These are phyloP conservation scores for Epithele typhae DNA, from an alignment of 768 basidiomycete species.

Conservation along the genomic window DNA sequence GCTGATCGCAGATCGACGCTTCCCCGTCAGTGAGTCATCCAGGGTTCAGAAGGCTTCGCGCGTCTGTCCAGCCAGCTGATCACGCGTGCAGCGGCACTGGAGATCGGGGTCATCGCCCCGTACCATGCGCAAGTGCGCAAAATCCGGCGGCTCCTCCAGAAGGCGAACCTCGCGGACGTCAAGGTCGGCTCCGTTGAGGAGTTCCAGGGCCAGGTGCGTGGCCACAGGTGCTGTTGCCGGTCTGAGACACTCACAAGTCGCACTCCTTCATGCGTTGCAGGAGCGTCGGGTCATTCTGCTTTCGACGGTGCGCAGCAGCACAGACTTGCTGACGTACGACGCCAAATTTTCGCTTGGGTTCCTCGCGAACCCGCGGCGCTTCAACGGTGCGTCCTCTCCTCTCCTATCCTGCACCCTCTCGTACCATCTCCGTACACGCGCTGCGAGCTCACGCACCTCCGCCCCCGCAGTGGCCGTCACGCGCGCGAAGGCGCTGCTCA, in stretches of 20 bases:
- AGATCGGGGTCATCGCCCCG: slow-evolving; percentile 37
- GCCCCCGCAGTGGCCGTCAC: slow-evolving; percentile 55
- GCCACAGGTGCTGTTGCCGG: too few species aligned
- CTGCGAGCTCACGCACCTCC: too few species aligned
- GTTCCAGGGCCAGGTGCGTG: slow-evolving; percentile 38
- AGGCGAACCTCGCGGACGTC: slow-evolving; percentile 14
- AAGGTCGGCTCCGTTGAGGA: slow-evolving; percentile 37
- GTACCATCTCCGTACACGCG: too few species aligned
- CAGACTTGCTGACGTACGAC: slow-evolving; percentile 21
- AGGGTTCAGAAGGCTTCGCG: too few species aligned
- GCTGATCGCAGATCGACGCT: too few species aligned
- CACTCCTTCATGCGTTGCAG: neutral
- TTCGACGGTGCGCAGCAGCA: slow-evolving; percentile 25
- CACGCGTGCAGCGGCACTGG: slow-evolving; percentile 17
- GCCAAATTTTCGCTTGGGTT: slow-evolving; percentile 28
- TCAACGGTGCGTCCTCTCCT: slow-evolving; percentile 22
- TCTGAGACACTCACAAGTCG: too few species aligned
- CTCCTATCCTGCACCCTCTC: too few species aligned
- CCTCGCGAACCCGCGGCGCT: slow-evolving; percentile 24
- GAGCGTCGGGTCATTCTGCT: neutral
- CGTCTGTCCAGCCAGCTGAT: fast-evolving
- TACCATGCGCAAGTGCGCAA: slow-evolving; percentile 34
- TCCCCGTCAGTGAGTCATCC: too few species aligned
- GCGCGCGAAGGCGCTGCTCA: slow-evolving; percentile 58
- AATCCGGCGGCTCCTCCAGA: slow-evolving; percentile 25